Conservation (phyloP, 345 rosid genomes). For the Syzygium aqueum region DNA sequence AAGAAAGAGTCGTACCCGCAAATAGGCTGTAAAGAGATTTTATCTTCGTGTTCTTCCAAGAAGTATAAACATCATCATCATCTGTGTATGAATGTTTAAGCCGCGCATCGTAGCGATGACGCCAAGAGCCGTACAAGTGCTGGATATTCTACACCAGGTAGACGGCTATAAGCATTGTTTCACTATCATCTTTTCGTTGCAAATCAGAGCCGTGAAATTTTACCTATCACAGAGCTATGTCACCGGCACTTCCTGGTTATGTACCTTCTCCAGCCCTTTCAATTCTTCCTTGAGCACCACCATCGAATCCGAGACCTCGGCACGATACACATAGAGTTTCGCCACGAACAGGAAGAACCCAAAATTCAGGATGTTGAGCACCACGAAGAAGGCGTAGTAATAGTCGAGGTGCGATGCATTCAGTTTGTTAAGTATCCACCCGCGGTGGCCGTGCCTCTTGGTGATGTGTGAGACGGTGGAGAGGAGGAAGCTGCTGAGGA, state of each 20-base stretch:
- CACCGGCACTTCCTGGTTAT: slow-evolving; percentile 5
- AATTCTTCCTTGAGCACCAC: slow-evolving; percentile 39
- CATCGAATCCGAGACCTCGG: slow-evolving; percentile 53
- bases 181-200: not conserved
- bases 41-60: not conserved
- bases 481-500: slow-evolving; percentile 67
- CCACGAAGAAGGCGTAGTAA: slow-evolving; percentile 58
- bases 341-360: slow-evolving; percentile 43
- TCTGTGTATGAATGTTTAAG: not conserved
- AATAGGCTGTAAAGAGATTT: not conserved
- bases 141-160: not conserved
- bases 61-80: not conserved
- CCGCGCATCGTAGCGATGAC: not conserved
- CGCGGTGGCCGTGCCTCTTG: slow-evolving; percentile 30
- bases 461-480: slow-evolving; percentile 50
- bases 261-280: slow-evolving; percentile 10
- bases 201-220: not conserved
- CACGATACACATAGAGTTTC: slow-evolving; percentile 57
- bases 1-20: not conserved
- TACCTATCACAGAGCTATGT: not conserved
- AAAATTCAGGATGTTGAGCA: slow-evolving; percentile 51
- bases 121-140: not conserved
- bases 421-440: slow-evolving; percentile 74
- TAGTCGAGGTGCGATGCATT: slow-evolving; percentile 68
- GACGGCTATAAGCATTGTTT: not conserved